Conservation (phyloP, 805 yeast genomes). For the Metschnikowia similis region DNA sequence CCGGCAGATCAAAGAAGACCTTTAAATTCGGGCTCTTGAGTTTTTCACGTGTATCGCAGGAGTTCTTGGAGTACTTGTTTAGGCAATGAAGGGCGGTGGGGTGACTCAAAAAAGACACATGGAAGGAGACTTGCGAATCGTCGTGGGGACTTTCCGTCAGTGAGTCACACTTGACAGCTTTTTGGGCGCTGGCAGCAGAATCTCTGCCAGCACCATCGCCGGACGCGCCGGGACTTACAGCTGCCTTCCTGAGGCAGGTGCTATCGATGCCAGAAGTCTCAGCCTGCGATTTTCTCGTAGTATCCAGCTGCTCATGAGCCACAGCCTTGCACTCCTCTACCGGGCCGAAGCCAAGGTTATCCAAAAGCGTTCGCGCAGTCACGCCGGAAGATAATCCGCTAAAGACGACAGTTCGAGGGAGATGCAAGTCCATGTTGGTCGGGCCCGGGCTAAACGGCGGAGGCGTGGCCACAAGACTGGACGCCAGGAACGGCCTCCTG, state of each 20-base stretch:
- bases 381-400: slow-evolving; percentile 25
- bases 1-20: not conserved
- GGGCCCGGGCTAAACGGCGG: slow-evolving; percentile 3
- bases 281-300: too few relatives aligned
- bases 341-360: slow-evolving; percentile 53
- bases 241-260: too few relatives aligned
- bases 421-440: slow-evolving; percentile 2
- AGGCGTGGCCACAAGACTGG: not conserved
- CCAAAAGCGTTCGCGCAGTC: slow-evolving; percentile 33
- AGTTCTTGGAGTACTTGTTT: slow-evolving; percentile 28
- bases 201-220: too few relatives aligned
- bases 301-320: not conserved
- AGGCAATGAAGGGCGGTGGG: slow-evolving; percentile 31
- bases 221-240: too few relatives aligned
- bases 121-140: not conserved
- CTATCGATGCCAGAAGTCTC: too few relatives aligned
- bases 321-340: slow-evolving; percentile 53
- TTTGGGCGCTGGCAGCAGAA: not conserved
- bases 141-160: not conserved
- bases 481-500: slow-evolving; percentile 3
- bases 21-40: not conserved
- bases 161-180: not conserved
- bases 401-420: slow-evolving; percentile 24
- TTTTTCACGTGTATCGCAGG: slow-evolving; percentile 17
- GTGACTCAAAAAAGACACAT: slow-evolving; percentile 26